These are phyloP conservation scores for Cercospora sojina DNA, from an alignment of 2,329 filamentous ascomycete species.

Conservation along the genomic window DNA sequence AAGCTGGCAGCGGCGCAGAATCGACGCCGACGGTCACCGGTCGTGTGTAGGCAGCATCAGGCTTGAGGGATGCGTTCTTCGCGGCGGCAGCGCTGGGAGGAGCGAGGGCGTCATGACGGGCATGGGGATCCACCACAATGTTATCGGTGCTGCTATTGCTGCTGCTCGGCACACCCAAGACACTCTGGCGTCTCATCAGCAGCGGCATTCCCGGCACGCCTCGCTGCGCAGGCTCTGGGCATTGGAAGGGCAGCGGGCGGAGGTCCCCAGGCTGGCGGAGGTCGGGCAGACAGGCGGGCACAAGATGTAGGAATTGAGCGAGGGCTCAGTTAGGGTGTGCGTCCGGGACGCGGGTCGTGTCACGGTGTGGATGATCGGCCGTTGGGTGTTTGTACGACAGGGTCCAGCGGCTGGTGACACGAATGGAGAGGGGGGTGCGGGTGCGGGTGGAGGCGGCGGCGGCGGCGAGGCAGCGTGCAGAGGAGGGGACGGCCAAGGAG, in stretches of 20 bases:
- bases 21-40: slow-evolving; percentile 17
- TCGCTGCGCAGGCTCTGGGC: slow-evolving; percentile 16
- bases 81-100: slow-evolving; percentile 13
- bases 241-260: slow-evolving; percentile 18
- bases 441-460: not conserved
- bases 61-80: slow-evolving; percentile 19
- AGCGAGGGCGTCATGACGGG: not conserved
- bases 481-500: not conserved
- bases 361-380: slow-evolving; percentile 11
- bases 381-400: not conserved
- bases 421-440: not conserved
- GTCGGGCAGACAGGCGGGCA: not conserved
- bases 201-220: slow-evolving; percentile 37
- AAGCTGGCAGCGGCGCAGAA: slow-evolving; percentile 16
- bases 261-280: not conserved
- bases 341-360: not conserved
- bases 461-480: not conserved
- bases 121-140: not conserved
- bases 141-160: slow-evolving; percentile 9
- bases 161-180: slow-evolving; percentile 39
- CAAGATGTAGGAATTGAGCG: not conserved
- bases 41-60: slow-evolving; percentile 22
- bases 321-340: not conserved
- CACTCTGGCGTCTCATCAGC: slow-evolving; percentile 45
- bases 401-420: slow-evolving; percentile 1